Evolutionary conservation across 495 filamentous ascomycete genomes (phyloP), one percentile per base, ranked within the genome.

Genomic region (Entonaema liquescens): DNA sequence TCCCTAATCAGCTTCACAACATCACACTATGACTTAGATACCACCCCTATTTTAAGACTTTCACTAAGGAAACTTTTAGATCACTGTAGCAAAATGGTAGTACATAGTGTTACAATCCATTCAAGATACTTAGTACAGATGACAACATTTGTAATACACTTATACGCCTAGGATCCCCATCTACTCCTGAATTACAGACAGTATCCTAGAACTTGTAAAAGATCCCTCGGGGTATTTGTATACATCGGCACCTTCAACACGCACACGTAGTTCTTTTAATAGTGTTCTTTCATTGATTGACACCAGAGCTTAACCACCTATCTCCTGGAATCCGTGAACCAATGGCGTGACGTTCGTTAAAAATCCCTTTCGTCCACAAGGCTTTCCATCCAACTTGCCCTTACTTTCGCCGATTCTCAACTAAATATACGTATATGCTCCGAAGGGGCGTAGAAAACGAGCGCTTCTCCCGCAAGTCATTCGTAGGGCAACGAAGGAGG

Each of bases 311-410:
- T 60, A 69, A 65, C 64, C 54, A 65, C 59, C 54, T 56, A 68
- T 65, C 60, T 61, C 65, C 52, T 65, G 70, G 65, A 69, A 73
- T 65, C 70, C 62, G 70, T 65, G 31, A 71, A 75, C 74, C 71
- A 75, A 75, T 75, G 70, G 68, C 75, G 70, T 77, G 66, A 77
- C 72, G 63, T 74, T 77, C 75, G 75, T 77, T 68, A 76, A 67
- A 70, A 76, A 59, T 71, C 63, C 70, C 67, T 61, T 58, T 75
- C 63, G 44, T 65, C 49, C 65, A 66, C 47, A 67, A 67, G 35
- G 63, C 53, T 38, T 44, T 59, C 62, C 69, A 29, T 67, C 68
- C 63, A 26, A 64, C 57, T 66, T 49, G 40, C 57, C 62, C 62
- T 35, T 50, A 33, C 19, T 47, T 9, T 54, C 59, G 63, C 69